These are phyloP conservation scores for Coffea humblotiana DNA, from an alignment of 305 asterid species.

Conservation along the genomic window DNA sequence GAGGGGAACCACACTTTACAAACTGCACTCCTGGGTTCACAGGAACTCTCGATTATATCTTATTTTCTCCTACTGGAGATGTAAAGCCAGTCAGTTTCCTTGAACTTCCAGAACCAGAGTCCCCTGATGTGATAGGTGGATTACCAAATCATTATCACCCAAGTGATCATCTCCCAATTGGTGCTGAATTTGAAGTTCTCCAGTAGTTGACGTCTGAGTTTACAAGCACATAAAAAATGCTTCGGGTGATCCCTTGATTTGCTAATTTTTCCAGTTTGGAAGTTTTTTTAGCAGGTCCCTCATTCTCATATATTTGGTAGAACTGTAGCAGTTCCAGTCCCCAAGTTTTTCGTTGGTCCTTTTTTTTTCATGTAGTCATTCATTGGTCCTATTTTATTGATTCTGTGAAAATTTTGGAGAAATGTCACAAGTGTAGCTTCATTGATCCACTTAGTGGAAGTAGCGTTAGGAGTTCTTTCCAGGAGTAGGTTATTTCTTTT, in stretches of 20 bases:
- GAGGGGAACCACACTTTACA: constrained; percentile 87
- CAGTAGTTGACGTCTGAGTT: not conserved
- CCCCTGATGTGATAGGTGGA: constrained; percentile 67
- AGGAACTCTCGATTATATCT: constrained; percentile 79
- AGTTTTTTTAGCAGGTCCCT: not conserved
- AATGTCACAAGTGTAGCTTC: no score
- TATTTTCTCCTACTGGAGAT: constrained; percentile 58
- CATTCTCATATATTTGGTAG: no score
- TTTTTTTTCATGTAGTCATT: no score
- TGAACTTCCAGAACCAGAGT: constrained; percentile 63
- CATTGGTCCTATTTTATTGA: no score
- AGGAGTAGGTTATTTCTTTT: no score
- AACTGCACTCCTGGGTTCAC: constrained; percentile 94
- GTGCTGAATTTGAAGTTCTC: constrained; percentile 77
- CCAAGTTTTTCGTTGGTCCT: not conserved
- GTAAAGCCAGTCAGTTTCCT: constrained; percentile 73
- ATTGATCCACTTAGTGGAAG: no score
- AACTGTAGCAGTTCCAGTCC: not conserved
- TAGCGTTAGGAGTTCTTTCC: no score
- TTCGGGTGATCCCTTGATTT: not conserved
- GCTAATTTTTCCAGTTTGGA: not conserved
- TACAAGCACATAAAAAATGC: not conserved
- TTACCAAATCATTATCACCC: constrained; percentile 87
- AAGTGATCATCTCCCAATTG: constrained; percentile 92
- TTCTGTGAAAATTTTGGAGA: no score